phyloP scores from a whole-genome alignment of 1,284 basidiomycete species.

The Stygiomarasmius scandens region DNA sequence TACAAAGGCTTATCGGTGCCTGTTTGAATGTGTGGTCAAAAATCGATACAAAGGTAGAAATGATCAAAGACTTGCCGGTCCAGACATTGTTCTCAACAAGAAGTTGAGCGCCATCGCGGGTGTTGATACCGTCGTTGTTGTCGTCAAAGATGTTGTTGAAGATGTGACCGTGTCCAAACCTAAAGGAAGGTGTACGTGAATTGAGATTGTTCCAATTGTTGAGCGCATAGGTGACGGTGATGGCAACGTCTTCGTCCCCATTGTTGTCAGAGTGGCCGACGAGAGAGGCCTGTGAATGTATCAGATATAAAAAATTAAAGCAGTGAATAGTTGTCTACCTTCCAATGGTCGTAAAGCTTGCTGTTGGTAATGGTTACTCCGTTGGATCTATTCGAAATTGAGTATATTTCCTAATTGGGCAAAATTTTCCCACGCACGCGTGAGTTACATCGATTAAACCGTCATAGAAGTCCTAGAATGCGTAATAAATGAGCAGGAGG shows the following conservation, averaged over 20 bases:
- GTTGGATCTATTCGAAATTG: too few species aligned
- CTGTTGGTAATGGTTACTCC: conserved; percentile 41
- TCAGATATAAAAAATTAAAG: too few species aligned
- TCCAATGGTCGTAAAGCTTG: conserved; percentile 44
- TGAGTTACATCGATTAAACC: conserved; percentile 43
- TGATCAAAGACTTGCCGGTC: too few species aligned
- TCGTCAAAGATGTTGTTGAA: conserved; percentile 43
- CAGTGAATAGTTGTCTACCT: too few species aligned
- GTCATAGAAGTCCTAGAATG: conserved; percentile 29
- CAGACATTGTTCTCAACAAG: conserved; percentile 52
- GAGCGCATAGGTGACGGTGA: conserved; percentile 37
- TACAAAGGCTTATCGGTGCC: conserved; percentile 42
- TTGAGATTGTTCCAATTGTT: conserved; percentile 42
- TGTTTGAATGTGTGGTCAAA: conserved; percentile 10
- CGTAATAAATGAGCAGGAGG: too few species aligned
- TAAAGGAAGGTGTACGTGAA: conserved; percentile 42
- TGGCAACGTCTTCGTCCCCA: conserved; percentile 34
- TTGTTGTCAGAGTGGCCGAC: conserved; percentile 48
- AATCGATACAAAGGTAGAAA: too few species aligned
- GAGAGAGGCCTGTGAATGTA: conserved; percentile 29
- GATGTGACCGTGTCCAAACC: conserved; percentile 42
- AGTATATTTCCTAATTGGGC: too few species aligned
- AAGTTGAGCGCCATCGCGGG: conserved; percentile 48
- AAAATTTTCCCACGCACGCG: too few species aligned
- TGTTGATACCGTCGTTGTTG: conserved; percentile 52